phyloP scores from a whole-genome alignment of 495 filamentous ascomycete genomes.

The Choiromyces venosus region DNA sequence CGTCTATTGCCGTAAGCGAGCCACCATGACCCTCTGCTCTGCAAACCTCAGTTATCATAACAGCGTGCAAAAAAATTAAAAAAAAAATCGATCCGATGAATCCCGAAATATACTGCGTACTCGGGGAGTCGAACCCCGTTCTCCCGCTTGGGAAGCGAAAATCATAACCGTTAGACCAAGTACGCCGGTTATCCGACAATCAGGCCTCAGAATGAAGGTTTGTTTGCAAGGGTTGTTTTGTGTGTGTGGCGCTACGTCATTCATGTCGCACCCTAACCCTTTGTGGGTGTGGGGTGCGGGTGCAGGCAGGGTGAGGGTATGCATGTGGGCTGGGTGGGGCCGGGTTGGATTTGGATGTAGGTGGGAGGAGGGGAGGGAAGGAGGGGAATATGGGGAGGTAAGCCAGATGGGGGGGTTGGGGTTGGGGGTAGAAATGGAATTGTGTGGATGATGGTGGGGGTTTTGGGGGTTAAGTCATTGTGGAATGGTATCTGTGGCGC shows the following conservation, averaged over 20 bases:
- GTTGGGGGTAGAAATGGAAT: too few relatives aligned
- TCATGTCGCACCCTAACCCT: neutral
- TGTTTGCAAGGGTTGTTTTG: neutral
- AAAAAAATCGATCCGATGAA: neutral
- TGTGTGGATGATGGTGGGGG: too few relatives aligned
- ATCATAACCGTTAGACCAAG: conserved; percentile 42
- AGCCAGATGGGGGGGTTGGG: too few relatives aligned
- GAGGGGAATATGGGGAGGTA: too few relatives aligned
- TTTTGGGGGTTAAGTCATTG: too few relatives aligned
- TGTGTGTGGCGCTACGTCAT: too few relatives aligned
- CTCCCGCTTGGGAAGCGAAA: conserved; percentile 42
- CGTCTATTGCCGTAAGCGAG: neutral
- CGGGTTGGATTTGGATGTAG: neutral
- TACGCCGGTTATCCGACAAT: conserved; percentile 11
- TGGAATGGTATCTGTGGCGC: too few relatives aligned
- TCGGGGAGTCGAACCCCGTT: conserved; percentile 41
- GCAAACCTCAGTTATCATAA: too few relatives aligned
- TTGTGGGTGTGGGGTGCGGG: neutral
- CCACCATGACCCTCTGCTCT: neutral
- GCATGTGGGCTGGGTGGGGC: neutral
- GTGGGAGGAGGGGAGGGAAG: too few relatives aligned
- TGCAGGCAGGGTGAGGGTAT: neutral
- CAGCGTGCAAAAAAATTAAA: conserved; percentile 1
- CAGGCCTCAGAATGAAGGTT: neutral
- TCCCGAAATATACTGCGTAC: conserved; percentile 22